phyloP scores from a whole-genome alignment of 495 filamentous ascomycete species.

The Chaetomium cochliodes region DNA sequence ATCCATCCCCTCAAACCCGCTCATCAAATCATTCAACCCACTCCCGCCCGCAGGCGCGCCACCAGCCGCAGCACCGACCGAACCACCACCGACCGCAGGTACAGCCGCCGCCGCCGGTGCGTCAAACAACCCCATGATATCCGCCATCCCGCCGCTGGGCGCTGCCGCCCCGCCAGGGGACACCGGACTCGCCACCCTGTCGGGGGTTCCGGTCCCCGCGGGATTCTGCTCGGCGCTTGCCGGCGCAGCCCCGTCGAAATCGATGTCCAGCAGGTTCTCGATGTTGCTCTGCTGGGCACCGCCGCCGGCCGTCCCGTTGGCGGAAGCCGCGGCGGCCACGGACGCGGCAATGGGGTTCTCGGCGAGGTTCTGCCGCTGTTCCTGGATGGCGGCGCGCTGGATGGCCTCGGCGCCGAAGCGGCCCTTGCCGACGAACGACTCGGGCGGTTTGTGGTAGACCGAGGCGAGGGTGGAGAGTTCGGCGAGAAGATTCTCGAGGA shows the following conservation, averaged over 20 bases:
- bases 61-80: not conserved
- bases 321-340: slow-evolving; percentile 59
- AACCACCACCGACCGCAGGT: not conserved
- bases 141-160: slow-evolving; percentile 68
- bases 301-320: slow-evolving; percentile 48
- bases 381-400: slow-evolving; percentile 93
- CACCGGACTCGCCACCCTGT: slow-evolving; percentile 68
- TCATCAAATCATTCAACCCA: slow-evolving; percentile 65
- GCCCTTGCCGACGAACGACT: slow-evolving; percentile 93
- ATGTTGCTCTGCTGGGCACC: slow-evolving; percentile 64
- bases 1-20: slow-evolving; percentile 79
- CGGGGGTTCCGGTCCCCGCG: slow-evolving; percentile 67
- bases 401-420: slow-evolving; percentile 92
- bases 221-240: slow-evolving; percentile 77
- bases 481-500: slow-evolving; percentile 81
- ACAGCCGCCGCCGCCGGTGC: slow-evolving; percentile 39
- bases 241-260: slow-evolving; percentile 93
- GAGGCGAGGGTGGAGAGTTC: slow-evolving; percentile 96
- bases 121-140: slow-evolving; percentile 85
- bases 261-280: slow-evolving; percentile 95
- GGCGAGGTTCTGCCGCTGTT: slow-evolving; percentile 83
- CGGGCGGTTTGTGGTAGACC: slow-evolving; percentile 98
- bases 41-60: slow-evolving; percentile 8
- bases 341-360: slow-evolving; percentile 93
- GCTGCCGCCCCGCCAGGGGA: slow-evolving; percentile 35